phyloP scores from a whole-genome alignment of 257 asterid species.

The Verbena officinalis region DNA sequence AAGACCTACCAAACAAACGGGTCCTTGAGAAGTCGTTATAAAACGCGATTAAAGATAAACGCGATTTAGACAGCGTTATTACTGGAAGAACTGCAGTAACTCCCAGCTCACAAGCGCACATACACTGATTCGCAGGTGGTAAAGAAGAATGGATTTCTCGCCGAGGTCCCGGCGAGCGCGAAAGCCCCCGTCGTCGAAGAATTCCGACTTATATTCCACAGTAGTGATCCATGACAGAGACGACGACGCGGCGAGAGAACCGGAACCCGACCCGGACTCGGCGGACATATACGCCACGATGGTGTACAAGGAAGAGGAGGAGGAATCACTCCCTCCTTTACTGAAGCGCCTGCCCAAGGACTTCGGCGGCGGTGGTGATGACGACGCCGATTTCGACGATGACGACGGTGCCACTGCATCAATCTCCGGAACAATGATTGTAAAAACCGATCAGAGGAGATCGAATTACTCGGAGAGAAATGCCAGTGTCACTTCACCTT shows the following conservation, averaged over 20 bases:
- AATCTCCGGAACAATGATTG: conserved; percentile 82
- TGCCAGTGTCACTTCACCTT: conserved; percentile 29
- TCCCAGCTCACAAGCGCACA: conserved; percentile 6
- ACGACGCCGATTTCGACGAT: conserved; percentile 43
- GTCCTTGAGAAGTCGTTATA: background rate
- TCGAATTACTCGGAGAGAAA: conserved; percentile 41
- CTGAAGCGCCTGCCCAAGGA: conserved; percentile 91
- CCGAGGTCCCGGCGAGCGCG: conserved; percentile 66
- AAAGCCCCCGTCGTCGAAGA: conserved; percentile 59
- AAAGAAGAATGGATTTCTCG: conserved; percentile 54
- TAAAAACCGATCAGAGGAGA: conserved; percentile 56
- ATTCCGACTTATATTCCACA: conserved; percentile 69
- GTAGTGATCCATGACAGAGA: conserved; percentile 47
- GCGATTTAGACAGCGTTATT: conserved; percentile 29
- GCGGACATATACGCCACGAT: conserved; percentile 65
- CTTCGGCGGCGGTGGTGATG: conserved; percentile 69
- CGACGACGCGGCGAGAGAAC: conserved; percentile 25
- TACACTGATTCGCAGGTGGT: conserved; percentile 19
- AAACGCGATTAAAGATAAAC: background rate
- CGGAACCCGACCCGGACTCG: conserved; percentile 35
- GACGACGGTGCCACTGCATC: conserved; percentile 42
- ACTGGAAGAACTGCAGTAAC: conserved; percentile 2
- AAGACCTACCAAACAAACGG: background rate
- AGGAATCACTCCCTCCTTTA: conserved; percentile 82
- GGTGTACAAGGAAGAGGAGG: conserved; percentile 73